Evolutionary conservation across 768 basidiomycete genomes (phyloP), one percentile per base, ranked within the genome.

Genomic region (Leucocoprinus birnbaumii): DNA sequence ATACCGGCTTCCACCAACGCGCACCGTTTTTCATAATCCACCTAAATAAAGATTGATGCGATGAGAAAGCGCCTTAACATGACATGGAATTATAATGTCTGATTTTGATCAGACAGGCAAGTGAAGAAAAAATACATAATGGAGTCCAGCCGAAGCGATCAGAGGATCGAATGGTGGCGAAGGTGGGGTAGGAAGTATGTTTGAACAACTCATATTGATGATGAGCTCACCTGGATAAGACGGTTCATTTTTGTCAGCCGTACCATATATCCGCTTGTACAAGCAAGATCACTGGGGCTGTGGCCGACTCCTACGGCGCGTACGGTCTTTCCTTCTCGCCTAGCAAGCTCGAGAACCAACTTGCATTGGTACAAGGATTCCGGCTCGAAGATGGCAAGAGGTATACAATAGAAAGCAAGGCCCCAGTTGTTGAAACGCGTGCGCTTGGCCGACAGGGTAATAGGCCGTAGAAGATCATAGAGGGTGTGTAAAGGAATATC

Each of bases 241-340:
- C 79, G 74, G 68, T 88, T 79, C 51, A 98, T 70, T 63, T 80
- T 82, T 41, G 84, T 84, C 56, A 90, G 90, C 51, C 88, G 79
- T 54, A 98, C 71, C 85, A 98, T 89, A 72, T 83, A 94, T 10
- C 85, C 91, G 49, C 74, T 80, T 0, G 94, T 97, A 71, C 94
- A 98, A 0, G 92, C 90, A 48, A 98, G 77, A 72, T 99, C 96
- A 65, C 87, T 90, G 21, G 96, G 96, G 55, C 89, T 91, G 72
- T 98, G 95, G 2, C 95, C 96, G 14, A 92, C 85, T 11, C 94
- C 97, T 11, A 86, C 88, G 0, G 91, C 89, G 53, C 94, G 84
- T 31, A 98, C 76, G 19, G 80, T 75, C 65, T 80, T 84, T 14
- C 79, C 73, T 65, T 94, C 84, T 41, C 88, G 75, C 16, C 85